phyloP scores from a whole-genome alignment of 345 rosid genomes.

The Adansonia digitata region DNA sequence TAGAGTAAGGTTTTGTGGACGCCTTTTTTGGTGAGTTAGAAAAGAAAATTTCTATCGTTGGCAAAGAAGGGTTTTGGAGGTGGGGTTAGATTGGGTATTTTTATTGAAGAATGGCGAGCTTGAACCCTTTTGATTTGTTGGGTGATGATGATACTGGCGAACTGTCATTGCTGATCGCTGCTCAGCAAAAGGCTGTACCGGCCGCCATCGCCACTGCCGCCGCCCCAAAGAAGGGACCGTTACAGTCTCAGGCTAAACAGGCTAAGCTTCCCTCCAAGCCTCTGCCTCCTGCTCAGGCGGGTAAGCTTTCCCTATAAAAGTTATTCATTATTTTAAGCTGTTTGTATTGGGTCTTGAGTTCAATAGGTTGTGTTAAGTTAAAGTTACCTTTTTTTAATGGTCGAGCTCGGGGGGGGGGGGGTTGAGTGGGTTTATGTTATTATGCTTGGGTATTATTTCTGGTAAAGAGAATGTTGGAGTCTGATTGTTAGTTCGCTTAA shows the following conservation, averaged over 20 bases:
- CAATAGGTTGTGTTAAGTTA: not conserved
- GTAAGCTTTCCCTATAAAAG: conserved; percentile 26
- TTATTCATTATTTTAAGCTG: not conserved
- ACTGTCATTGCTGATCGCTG: conserved; percentile 52
- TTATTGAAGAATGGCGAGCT: conserved; percentile 45
- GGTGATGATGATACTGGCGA: conserved; percentile 77
- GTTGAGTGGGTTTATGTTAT: not conserved
- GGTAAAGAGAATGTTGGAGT: not conserved
- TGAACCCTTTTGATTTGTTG: conserved; percentile 78
- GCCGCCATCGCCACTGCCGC: not conserved
- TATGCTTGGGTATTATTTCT: not conserved
- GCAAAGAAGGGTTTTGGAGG: not conserved
- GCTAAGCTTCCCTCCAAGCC: conserved; percentile 66
- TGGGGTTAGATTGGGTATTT: conserved; percentile 2
- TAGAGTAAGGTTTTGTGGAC: conserved; percentile 26
- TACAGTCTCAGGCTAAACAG: conserved; percentile 22
- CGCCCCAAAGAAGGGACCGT: conserved; percentile 10
- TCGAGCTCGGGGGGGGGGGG: not conserved
- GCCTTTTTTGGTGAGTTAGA: conserved; percentile 1
- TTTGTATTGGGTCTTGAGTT: not conserved
- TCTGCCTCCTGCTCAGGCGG: conserved; percentile 85
- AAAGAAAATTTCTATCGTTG: not conserved
- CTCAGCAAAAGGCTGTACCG: conserved; percentile 35
- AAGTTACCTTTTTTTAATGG: not conserved
- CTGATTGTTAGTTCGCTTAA: not conserved